phyloP scores from a whole-genome alignment of 225 moss, liverwort and hornwort species.

The Rhytidiadelphus loreus region DNA sequence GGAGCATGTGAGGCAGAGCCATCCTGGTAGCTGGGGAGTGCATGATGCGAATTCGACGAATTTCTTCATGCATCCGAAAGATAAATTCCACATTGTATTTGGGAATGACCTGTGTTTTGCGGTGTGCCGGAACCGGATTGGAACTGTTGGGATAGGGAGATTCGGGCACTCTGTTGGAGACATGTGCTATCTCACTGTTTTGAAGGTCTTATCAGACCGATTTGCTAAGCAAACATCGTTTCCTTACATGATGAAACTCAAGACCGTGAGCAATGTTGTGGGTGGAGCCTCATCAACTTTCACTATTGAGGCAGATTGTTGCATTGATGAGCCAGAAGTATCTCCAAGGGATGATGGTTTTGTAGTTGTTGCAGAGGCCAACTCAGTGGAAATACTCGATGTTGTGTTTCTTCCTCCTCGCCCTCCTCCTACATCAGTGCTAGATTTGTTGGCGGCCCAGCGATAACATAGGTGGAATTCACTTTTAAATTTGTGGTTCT shows the following conservation, averaged over 20 bases:
- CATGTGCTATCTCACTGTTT: constrained; percentile 23
- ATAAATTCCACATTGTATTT: background rate
- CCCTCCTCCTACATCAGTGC: background rate
- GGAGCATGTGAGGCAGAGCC: background rate
- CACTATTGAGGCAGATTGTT: constrained; percentile 6
- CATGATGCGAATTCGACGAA: background rate
- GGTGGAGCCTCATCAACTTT: background rate
- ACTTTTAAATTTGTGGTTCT: background rate
- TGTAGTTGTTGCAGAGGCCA: constrained; percentile 5
- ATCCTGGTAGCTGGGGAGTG: background rate
- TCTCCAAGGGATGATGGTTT: constrained; percentile 2
- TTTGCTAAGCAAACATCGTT: background rate
- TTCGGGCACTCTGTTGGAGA: background rate
- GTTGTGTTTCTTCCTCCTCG: background rate
- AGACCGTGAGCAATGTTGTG: background rate
- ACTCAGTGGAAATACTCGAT: background rate
- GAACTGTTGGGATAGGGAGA: background rate
- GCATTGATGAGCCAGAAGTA: background rate
- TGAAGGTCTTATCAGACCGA: constrained; percentile 7
- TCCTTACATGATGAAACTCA: constrained; percentile 8
- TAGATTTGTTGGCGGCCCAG: background rate
- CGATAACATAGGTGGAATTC: background rate
- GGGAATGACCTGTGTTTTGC: background rate
- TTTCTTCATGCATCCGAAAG: background rate
- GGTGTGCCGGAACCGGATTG: background rate